These are phyloP conservation scores for Avicennia marina DNA, from an alignment of 257 asterid genomes.

Conservation along the genomic window DNA sequence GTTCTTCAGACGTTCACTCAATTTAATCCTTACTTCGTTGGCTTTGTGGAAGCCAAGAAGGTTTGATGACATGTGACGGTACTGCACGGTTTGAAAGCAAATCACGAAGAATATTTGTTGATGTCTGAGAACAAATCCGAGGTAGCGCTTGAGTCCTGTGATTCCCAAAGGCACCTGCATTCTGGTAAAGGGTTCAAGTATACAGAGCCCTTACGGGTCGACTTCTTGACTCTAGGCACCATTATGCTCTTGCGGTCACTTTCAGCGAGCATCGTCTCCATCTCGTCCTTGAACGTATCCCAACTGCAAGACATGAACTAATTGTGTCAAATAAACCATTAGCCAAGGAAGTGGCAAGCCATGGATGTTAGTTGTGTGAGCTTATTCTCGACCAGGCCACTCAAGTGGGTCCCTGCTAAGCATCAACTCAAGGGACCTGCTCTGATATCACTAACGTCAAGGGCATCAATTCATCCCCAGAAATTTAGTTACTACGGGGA, in stretches of 20 bases:
- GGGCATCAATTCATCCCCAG: too few relatives aligned
- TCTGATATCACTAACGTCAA: too few relatives aligned
- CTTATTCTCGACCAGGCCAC: neutral
- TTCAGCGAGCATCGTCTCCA: constrained; percentile 76
- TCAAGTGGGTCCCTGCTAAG: too few relatives aligned
- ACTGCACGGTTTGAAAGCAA: neutral
- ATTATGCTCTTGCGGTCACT: constrained; percentile 67
- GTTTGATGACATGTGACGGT: neutral
- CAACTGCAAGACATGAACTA: constrained; percentile 43
- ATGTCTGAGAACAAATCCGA: constrained; percentile 25
- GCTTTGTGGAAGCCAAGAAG: constrained; percentile 2
- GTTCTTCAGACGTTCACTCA: neutral
- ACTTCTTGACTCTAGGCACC: constrained; percentile 65
- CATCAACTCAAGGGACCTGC: too few relatives aligned
- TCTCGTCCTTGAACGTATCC: constrained; percentile 65
- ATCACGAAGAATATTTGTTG: too few relatives aligned
- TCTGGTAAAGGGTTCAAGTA: constrained; percentile 74
- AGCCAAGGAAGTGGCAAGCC: too few relatives aligned
- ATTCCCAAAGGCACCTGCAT: constrained; percentile 76
- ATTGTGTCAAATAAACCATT: neutral
- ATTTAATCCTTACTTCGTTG: neutral
- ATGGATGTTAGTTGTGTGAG: neutral
- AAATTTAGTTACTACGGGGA: too few relatives aligned
- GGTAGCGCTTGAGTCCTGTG: constrained; percentile 36
- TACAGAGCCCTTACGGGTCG: constrained; percentile 67